phyloP scores from a whole-genome alignment of 192 early-diverging fungal genomes.

The Linnemannia hyalina region DNA sequence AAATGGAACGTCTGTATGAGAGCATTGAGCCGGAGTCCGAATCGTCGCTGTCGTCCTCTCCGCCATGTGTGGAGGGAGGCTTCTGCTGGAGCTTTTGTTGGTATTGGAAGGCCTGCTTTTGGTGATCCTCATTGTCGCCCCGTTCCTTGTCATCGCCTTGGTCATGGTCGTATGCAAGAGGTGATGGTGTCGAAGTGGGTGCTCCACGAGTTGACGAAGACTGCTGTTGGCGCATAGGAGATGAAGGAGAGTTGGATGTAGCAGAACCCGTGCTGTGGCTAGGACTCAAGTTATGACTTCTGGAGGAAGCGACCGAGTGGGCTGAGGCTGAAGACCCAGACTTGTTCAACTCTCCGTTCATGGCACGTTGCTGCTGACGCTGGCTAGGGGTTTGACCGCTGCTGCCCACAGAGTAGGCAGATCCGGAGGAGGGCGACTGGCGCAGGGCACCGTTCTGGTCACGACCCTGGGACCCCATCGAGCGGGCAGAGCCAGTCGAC shows the following conservation, averaged over 20 bases:
- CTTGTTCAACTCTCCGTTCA: slow-evolving; percentile 29
- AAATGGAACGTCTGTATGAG: slow-evolving; percentile 45
- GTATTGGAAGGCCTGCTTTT: slow-evolving; percentile 39
- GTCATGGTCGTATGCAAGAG: slow-evolving; percentile 19
- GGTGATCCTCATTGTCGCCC: slow-evolving; percentile 21
- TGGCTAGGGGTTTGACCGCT: neutral
- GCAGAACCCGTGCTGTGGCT: slow-evolving; percentile 29
- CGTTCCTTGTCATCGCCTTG: slow-evolving; percentile 15
- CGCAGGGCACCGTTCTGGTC: slow-evolving; percentile 18
- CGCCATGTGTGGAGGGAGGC: slow-evolving; percentile 29
- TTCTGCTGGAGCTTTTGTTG: slow-evolving; percentile 54
- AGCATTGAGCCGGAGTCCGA: slow-evolving; percentile 49
- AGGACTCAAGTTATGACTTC: slow-evolving; percentile 16
- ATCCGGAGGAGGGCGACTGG: slow-evolving; percentile 39
- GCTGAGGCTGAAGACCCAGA: slow-evolving; percentile 41
- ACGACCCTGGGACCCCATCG: slow-evolving; percentile 8
- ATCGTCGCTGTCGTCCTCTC: slow-evolving; percentile 44
- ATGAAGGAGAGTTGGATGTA: slow-evolving; percentile 13
- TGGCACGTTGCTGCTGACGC: slow-evolving; percentile 10
- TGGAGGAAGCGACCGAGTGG: slow-evolving; percentile 12
- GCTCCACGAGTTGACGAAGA: neutral
- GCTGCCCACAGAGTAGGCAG: slow-evolving; percentile 19
- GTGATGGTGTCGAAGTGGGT: slow-evolving; percentile 1
- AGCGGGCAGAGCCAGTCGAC: slow-evolving; percentile 33
- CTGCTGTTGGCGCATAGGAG: slow-evolving; percentile 7